Percentiles rank a stretch among this genome's conserved stretches.
These are phyloP conservation scores for Canavalia ensiformis DNA, from an alignment of 306 rosid genomes.

Conservation along the genomic window DNA sequence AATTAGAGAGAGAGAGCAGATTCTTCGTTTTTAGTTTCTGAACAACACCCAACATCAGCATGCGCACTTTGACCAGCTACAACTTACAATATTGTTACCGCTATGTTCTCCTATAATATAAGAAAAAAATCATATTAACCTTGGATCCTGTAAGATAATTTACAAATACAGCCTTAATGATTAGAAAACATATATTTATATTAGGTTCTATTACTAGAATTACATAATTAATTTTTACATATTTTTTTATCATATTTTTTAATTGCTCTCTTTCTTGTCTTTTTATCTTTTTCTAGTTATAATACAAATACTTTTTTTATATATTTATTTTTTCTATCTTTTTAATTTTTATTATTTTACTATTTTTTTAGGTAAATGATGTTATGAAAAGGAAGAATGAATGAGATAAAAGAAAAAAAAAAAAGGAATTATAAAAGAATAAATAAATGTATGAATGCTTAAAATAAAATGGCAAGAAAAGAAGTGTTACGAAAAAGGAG, in stretches of 20 bases:
- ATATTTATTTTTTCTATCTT: too few relatives aligned
- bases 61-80: conserved; percentile 32
- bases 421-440: too few relatives aligned
- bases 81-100: background rate
- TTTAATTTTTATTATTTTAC: too few relatives aligned
- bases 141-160: background rate
- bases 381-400: too few relatives aligned
- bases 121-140: background rate
- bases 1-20: conserved; percentile 4
- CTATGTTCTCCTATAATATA: background rate
- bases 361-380: too few relatives aligned
- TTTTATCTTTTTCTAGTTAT: too few relatives aligned
- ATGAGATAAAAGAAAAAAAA: too few relatives aligned
- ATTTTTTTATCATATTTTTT: too few relatives aligned
- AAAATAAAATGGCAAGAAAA: background rate
- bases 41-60: conserved; percentile 42
- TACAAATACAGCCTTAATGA: too few relatives aligned
- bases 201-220: background rate
- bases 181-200: too few relatives aligned
- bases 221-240: background rate
- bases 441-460: background rate
- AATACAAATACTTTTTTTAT: too few relatives aligned
- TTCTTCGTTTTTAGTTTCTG: conserved; percentile 27
- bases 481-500: background rate
- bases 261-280: too few relatives aligned